Percentiles rank a stretch among this genome's conserved stretches.
Evolutionary conservation across 768 basidiomycete genomes (phyloP).

Genomic region (Suillus decipiens): DNA sequence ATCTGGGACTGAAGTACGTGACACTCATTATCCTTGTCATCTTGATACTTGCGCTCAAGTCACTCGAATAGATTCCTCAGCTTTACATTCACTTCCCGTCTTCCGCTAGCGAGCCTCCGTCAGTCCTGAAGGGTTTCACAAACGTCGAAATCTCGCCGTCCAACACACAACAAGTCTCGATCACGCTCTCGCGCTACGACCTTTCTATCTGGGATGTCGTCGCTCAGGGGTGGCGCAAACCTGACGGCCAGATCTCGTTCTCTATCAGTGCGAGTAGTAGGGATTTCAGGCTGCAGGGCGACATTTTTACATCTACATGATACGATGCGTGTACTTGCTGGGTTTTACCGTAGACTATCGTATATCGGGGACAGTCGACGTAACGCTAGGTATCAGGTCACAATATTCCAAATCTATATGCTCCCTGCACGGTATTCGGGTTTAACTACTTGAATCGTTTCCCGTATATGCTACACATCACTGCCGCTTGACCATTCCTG

Average conservation of each 20-base stretch:
- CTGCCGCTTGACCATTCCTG: background rate
- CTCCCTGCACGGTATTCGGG: background rate
- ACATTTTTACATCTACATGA: background rate
- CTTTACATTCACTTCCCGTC: constrained; percentile 65
- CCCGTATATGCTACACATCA: background rate
- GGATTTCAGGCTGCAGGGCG: constrained; percentile 3
- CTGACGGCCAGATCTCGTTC: constrained; percentile 6
- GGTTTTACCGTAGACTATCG: constrained; percentile 58
- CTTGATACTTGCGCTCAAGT: background rate
- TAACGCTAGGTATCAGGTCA: background rate
- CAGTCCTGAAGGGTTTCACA: constrained; percentile 63
- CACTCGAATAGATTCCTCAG: constrained; percentile 55
- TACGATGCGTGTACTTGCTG: constrained; percentile 90
- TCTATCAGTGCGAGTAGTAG: constrained; percentile 8
- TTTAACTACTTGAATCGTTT: background rate
- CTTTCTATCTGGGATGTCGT: constrained; percentile 71
- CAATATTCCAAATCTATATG: background rate
- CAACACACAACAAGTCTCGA: constrained; percentile 43
- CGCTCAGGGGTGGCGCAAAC: constrained; percentile 58
- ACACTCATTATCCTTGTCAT: constrained; percentile 3
- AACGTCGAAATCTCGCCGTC: constrained; percentile 50
- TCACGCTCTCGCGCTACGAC: constrained; percentile 63
- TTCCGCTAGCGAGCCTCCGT: constrained; percentile 63
- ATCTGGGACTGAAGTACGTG: constrained; percentile 30
- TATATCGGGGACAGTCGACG: background rate